phyloP scores from a whole-genome alignment of 75 land plant genomes.

The Ceratopteris richardii region DNA sequence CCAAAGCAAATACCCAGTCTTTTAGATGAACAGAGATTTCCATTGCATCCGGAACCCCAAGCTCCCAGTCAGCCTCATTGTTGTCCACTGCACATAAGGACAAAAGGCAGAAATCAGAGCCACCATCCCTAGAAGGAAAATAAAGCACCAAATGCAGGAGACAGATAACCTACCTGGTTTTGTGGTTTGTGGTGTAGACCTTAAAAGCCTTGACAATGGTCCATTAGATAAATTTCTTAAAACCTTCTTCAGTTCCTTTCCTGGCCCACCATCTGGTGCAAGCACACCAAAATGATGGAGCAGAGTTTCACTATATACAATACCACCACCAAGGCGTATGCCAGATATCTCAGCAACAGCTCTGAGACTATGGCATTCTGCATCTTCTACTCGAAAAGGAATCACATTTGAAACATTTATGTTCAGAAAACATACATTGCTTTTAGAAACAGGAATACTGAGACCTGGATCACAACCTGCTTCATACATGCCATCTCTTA shows the following conservation, averaged over 20 bases:
- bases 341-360: slow-evolving; percentile 67
- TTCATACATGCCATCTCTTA: slow-evolving; percentile 21
- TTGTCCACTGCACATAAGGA: too few species aligned
- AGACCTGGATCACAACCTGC: background rate
- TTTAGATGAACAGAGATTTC: slow-evolving; percentile 61
- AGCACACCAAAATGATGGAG: slow-evolving; percentile 94
- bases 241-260: slow-evolving; percentile 70
- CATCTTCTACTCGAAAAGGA: slow-evolving; percentile 60
- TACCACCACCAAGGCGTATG: slow-evolving; percentile 92
- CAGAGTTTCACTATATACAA: slow-evolving; percentile 81
- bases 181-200: slow-evolving; percentile 35
- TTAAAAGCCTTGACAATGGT: slow-evolving; percentile 68
- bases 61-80: slow-evolving; percentile 24
- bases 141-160: too few species aligned
- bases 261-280: slow-evolving; percentile 94
- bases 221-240: slow-evolving; percentile 67
- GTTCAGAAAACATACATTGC: slow-evolving; percentile 42
- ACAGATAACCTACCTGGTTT: background rate
- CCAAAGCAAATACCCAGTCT: slow-evolving; percentile 93
- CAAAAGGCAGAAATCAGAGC: too few species aligned
- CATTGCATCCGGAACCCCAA: slow-evolving; percentile 82
- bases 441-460: background rate
- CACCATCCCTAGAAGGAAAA: too few species aligned
- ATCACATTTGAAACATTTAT: slow-evolving; percentile 57
- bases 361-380: slow-evolving; percentile 74